Percentiles rank a stretch among this genome's conserved stretches.
These are phyloP conservation scores for Russula sp. DNA, from an alignment of 768 basidiomycete species.

Conservation along the genomic window DNA sequence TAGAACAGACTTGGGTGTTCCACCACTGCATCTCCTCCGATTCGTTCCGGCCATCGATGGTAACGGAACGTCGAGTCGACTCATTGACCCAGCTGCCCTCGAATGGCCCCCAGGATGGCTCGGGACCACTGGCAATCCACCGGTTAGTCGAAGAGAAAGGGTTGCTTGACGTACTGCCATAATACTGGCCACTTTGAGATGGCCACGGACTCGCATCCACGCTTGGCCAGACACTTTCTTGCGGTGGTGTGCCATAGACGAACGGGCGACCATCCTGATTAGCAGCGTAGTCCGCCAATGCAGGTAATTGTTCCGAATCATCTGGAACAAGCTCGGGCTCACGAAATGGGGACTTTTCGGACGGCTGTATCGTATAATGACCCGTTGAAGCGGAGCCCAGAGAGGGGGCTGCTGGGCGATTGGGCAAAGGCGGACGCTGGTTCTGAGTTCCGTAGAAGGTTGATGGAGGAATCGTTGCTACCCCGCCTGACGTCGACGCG, in stretches of 20 bases:
- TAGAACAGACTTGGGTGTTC: slow-evolving; percentile 50
- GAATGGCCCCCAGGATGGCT: slow-evolving; percentile 17
- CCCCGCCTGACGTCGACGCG: neutral
- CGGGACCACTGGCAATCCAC: slow-evolving; percentile 25
- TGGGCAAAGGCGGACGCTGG: slow-evolving; percentile 38
- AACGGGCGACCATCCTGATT: slow-evolving; percentile 24
- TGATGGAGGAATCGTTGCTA: slow-evolving; percentile 34
- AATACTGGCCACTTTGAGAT: slow-evolving; percentile 9
- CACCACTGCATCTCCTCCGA: slow-evolving; percentile 70
- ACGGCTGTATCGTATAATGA: slow-evolving; percentile 32
- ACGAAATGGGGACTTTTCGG: slow-evolving; percentile 33
- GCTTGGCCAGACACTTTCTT: slow-evolving; percentile 17
- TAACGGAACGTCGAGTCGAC: slow-evolving; percentile 36
- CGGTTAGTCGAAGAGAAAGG: slow-evolving; percentile 14
- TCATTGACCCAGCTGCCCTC: slow-evolving; percentile 24
- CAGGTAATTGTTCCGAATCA: slow-evolving; percentile 23
- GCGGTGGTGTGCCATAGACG: slow-evolving; percentile 17
- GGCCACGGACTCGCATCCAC: slow-evolving; percentile 19
- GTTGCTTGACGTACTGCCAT: slow-evolving; percentile 17
- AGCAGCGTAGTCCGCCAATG: slow-evolving; percentile 11
- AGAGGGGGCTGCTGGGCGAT: slow-evolving; percentile 34
- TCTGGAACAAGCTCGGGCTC: slow-evolving; percentile 37
- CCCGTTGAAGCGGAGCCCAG: slow-evolving; percentile 42
- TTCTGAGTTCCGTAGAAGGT: slow-evolving; percentile 23
- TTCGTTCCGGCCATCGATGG: slow-evolving; percentile 58